Conservation (phyloP, 306 rosid genomes). For the Lupinus albus region DNA sequence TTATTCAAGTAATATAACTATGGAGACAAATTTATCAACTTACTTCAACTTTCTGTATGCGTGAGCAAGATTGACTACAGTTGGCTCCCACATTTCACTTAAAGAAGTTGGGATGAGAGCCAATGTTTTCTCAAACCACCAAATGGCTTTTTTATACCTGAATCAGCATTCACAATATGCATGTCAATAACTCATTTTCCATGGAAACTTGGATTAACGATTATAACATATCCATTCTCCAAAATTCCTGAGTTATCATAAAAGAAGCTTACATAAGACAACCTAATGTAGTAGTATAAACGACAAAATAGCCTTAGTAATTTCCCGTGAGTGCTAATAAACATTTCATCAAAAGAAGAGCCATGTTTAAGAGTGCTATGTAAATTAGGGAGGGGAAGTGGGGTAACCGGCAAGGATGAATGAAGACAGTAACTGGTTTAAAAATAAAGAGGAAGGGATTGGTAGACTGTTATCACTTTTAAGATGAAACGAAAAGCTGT, state of each 20-base stretch:
- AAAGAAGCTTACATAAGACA: too few species aligned
- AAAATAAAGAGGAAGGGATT: constrained; percentile 1
- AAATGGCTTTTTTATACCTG: constrained; percentile 81
- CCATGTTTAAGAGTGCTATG: not conserved
- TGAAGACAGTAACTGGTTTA: not conserved
- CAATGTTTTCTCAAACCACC: constrained; percentile 93
- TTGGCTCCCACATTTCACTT: constrained; percentile 93
- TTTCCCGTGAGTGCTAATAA: not conserved
- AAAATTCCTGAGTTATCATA: not conserved
- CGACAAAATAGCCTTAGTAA: too few species aligned
- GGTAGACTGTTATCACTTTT: not conserved
- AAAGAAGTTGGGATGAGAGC: constrained; percentile 74
- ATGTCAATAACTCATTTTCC: constrained; percentile 32
- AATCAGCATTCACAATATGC: constrained; percentile 43
- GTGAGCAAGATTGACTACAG: constrained; percentile 91
- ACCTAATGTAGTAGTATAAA: too few species aligned
- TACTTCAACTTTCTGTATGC: constrained; percentile 89
- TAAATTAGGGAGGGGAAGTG: not conserved
- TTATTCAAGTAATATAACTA: constrained; percentile 9
- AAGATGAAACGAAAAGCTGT: constrained; percentile 1
- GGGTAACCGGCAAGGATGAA: not conserved
- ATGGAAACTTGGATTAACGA: constrained; percentile 9
- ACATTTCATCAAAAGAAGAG: not conserved
- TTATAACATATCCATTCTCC: not conserved
- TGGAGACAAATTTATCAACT: constrained; percentile 41